Conservation (phyloP, 192 early-diverging fungal genomes). For the Mortierella hygrophila region DNA sequence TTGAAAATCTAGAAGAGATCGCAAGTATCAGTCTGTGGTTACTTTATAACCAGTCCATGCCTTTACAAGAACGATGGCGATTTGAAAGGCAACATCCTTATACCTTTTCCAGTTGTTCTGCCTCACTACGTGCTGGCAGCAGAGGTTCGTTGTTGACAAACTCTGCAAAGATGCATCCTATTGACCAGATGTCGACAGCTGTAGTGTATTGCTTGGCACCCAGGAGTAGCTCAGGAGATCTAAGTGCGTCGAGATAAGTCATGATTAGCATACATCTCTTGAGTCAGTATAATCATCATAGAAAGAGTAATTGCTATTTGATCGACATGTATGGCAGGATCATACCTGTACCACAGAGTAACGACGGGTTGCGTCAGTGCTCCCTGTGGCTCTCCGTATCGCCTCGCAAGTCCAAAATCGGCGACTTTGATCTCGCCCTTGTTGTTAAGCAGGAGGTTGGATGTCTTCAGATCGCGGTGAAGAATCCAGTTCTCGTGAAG, state of each 20-base stretch:
- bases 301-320: background rate
- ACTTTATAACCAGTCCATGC: background rate
- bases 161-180: slow-evolving; percentile 98
- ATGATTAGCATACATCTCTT: background rate
- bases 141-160: slow-evolving; percentile 88
- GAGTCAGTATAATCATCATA: background rate
- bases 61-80: background rate
- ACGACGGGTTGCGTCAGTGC: slow-evolving; percentile 76
- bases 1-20: slow-evolving; percentile 78
- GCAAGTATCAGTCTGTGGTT: background rate
- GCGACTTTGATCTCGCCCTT: slow-evolving; percentile 75
- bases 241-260: slow-evolving; percentile 14
- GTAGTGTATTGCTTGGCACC: slow-evolving; percentile 72
- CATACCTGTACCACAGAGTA: slow-evolving; percentile 79
- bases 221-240: slow-evolving; percentile 74
- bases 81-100: background rate
- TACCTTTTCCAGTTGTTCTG: slow-evolving; percentile 82
- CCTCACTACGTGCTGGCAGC: slow-evolving; percentile 83
- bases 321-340: background rate
- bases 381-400: slow-evolving; percentile 73
- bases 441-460: slow-evolving; percentile 72
- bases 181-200: slow-evolving; percentile 89
- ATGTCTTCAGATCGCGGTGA: slow-evolving; percentile 78
- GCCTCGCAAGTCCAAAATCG: slow-evolving; percentile 78
- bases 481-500: slow-evolving; percentile 80